Conservation (phyloP, 2,329 filamentous ascomycete genomes). For the Chrysosporium keratinophilum region DNA sequence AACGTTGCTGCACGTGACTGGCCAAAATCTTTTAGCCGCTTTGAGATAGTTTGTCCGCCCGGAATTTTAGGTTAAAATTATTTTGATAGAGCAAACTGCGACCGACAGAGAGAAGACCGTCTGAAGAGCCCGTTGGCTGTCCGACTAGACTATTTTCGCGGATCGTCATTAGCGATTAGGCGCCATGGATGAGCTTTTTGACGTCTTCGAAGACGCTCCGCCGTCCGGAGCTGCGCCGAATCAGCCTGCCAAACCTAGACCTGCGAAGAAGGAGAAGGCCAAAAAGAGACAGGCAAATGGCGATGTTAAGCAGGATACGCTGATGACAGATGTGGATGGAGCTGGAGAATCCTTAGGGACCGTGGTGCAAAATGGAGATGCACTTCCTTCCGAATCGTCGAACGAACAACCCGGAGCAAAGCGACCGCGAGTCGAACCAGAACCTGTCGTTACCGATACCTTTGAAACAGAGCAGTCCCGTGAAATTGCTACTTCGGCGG, state of each 20-base stretch:
- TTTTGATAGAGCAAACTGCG: neutral
- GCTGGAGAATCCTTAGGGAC: slow-evolving; percentile 25
- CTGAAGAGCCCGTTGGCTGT: neutral
- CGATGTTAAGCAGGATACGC: slow-evolving; percentile 47
- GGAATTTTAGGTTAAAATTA: neutral
- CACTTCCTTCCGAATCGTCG: slow-evolving; percentile 7
- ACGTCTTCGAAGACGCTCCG: slow-evolving; percentile 64
- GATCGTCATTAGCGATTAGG: neutral
- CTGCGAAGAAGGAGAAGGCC: slow-evolving; percentile 48
- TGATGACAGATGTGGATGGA: slow-evolving; percentile 24
- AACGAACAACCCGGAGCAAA: slow-evolving; percentile 37
- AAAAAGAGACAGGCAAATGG: slow-evolving; percentile 85
- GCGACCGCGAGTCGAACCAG: slow-evolving; percentile 49
- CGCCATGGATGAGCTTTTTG: slow-evolving; percentile 68
- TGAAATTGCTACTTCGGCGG: slow-evolving; percentile 72
- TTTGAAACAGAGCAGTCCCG: slow-evolving; percentile 93
- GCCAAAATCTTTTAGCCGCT: neutral
- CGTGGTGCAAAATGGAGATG: slow-evolving; percentile 13
- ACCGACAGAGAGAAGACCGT: neutral
- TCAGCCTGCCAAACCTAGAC: slow-evolving; percentile 26
- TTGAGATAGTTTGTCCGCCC: neutral
- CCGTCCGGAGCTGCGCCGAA: slow-evolving; percentile 33
- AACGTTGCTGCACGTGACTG: neutral
- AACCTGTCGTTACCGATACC: slow-evolving; percentile 78
- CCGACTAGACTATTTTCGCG: neutral